Percentiles rank a stretch among this genome's conserved stretches.
Evolutionary conservation across 495 filamentous ascomycete species (phyloP).

Genomic region (Penicillium canariense): DNA sequence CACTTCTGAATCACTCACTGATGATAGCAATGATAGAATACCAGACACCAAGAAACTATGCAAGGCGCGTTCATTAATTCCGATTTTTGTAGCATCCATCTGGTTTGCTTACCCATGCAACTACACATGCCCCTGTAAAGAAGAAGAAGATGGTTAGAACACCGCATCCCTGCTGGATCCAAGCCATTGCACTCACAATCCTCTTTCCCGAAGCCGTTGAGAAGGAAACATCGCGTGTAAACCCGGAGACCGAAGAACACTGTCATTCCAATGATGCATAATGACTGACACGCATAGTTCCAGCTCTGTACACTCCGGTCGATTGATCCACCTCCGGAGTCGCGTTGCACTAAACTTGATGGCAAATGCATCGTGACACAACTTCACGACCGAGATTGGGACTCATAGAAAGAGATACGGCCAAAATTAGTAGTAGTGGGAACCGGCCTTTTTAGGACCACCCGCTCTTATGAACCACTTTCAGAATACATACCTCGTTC

Average conservation of each 20-base stretch:
- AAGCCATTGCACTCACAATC: conserved; percentile 29
- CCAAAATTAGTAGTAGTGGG: neutral
- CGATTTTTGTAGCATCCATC: too few species aligned
- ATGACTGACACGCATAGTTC: conserved; percentile 27
- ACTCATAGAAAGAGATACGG: neutral
- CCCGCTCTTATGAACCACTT: neutral
- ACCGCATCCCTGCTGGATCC: neutral
- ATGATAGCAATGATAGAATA: conserved; percentile 30
- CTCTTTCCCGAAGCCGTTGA: conserved; percentile 25
- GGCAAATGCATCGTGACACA: neutral
- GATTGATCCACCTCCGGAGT: conserved; percentile 3
- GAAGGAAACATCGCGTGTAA: conserved; percentile 24
- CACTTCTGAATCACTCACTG: conserved; percentile 15
- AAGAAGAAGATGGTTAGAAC: neutral
- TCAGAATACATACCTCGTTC: neutral
- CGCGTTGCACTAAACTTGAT: neutral
- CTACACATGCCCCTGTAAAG: conserved; percentile 2
- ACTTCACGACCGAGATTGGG: neutral
- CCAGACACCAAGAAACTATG: conserved; percentile 22
- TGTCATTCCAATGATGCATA: conserved; percentile 28
- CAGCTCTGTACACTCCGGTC: conserved; percentile 23
- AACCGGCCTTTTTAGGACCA: neutral
- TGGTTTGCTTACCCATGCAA: too few species aligned
- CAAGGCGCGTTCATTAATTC: too few species aligned
- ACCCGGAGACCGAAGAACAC: conserved; percentile 25